Conservation (phyloP, 2,329 filamentous ascomycete genomes). For the Scorias spongiosa region DNA sequence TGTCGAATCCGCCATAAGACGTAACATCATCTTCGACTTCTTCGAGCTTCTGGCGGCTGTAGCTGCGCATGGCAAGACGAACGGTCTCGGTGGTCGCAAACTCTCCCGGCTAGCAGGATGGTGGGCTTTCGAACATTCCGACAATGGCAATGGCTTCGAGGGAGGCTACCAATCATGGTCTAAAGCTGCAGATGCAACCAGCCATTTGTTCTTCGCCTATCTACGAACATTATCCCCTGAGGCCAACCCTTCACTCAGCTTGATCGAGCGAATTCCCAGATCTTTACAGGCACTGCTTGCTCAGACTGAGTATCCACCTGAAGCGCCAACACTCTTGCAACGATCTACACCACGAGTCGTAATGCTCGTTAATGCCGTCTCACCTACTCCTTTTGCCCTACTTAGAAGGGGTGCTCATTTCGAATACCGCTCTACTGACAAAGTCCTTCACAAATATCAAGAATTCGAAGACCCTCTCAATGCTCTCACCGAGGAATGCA, state of each 20-base stretch:
- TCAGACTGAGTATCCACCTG: constrained; percentile 87
- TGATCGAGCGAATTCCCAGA: constrained; percentile 74
- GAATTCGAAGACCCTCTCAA: constrained; percentile 78
- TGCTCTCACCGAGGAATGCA: constrained; percentile 85
- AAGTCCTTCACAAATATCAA: constrained; percentile 69
- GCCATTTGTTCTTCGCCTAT: constrained; percentile 96
- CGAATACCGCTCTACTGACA: constrained; percentile 80
- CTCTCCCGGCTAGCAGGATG: constrained; percentile 89
- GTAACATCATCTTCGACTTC: constrained; percentile 86
- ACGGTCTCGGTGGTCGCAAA: constrained; percentile 85
- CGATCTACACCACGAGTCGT: constrained; percentile 74
- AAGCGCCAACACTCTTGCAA: constrained; percentile 60
- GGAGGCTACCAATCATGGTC: constrained; percentile 84
- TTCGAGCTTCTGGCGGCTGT: constrained; percentile 86
- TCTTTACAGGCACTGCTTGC: constrained; percentile 82
- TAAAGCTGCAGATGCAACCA: constrained; percentile 84
- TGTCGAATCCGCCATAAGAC: constrained; percentile 71
- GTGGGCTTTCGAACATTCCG: constrained; percentile 93
- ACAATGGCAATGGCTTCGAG: constrained; percentile 82
- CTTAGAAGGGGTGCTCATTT: constrained; percentile 86
- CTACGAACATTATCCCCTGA: constrained; percentile 81
- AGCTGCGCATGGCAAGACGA: constrained; percentile 82
- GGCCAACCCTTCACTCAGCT: constrained; percentile 48
- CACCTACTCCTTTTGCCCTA: constrained; percentile 82
- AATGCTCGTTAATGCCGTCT: constrained; percentile 93